phyloP scores from a whole-genome alignment of 1,139 yeast genomes.

The Pichia sp. region DNA sequence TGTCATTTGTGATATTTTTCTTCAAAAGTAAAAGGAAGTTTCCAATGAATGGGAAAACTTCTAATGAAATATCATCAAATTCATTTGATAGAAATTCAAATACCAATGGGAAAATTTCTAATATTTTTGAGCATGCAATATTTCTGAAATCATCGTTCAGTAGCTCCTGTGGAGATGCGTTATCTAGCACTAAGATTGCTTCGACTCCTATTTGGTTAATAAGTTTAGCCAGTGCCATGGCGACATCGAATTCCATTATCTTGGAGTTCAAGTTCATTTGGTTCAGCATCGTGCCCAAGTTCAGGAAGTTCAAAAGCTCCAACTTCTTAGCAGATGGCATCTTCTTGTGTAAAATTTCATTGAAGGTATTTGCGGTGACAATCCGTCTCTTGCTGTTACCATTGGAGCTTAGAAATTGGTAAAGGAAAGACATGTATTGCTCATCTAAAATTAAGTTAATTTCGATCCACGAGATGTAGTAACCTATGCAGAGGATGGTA shows the following conservation, averaged over 20 bases:
- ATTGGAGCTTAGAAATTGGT: slow-evolving; percentile 51
- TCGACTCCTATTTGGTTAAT: slow-evolving; percentile 75
- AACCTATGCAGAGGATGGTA: slow-evolving; percentile 69
- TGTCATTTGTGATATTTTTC: slow-evolving; percentile 42
- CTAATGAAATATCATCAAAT: slow-evolving; percentile 83
- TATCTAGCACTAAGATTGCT: slow-evolving; percentile 61
- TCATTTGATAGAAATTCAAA: slow-evolving; percentile 71
- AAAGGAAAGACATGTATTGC: slow-evolving; percentile 58
- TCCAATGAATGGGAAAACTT: slow-evolving; percentile 75
- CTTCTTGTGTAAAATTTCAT: slow-evolving; percentile 82
- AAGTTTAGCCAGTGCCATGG: slow-evolving; percentile 69
- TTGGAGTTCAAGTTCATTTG: slow-evolving; percentile 35
- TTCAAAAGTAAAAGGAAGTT: slow-evolving; percentile 70
- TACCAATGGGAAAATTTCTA: slow-evolving; percentile 69
- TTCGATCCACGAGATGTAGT: slow-evolving; percentile 94
- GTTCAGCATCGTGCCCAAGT: slow-evolving; percentile 54
- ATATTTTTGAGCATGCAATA: slow-evolving; percentile 45
- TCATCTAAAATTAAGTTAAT: slow-evolving; percentile 71
- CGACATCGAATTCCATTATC: slow-evolving; percentile 56
- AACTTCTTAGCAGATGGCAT: slow-evolving; percentile 88
- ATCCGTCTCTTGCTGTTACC: slow-evolving; percentile 40
- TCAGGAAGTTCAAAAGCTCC: slow-evolving; percentile 65
- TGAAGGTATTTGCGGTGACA: slow-evolving; percentile 67
- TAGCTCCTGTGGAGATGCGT: slow-evolving; percentile 34
- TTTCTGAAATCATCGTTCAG: slow-evolving; percentile 35